A percentile compares a stretch with the other conserved stretches of the same genome.
phyloP scores from a whole-genome alignment of 1,139 yeast genomes.

The Zygosaccharomyces pseudobailii region DNA sequence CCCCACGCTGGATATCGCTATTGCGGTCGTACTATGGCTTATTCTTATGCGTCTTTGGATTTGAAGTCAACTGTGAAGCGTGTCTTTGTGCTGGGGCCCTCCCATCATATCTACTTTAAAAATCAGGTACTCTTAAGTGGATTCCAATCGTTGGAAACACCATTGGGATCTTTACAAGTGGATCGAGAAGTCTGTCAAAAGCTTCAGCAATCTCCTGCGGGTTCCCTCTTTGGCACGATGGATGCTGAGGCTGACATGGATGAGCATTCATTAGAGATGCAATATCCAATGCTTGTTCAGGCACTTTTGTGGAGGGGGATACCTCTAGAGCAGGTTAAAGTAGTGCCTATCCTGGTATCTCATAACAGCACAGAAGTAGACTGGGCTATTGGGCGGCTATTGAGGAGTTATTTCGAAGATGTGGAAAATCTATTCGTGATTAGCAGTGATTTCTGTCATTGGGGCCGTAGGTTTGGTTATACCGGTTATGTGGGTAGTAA shows the following conservation, averaged over 20 bases:
- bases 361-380: constrained; percentile 48
- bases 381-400: constrained; percentile 42
- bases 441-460: constrained; percentile 92
- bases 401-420: constrained; percentile 54
- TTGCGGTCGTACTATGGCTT: constrained; percentile 74
- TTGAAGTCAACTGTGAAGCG: constrained; percentile 40
- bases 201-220: constrained; percentile 30
- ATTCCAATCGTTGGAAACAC: constrained; percentile 64
- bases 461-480: constrained; percentile 82
- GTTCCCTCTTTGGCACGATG: constrained; percentile 52
- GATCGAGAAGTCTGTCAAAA: constrained; percentile 42
- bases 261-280: constrained; percentile 96
- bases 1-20: constrained; percentile 92
- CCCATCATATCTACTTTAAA: constrained; percentile 83
- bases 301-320: constrained; percentile 45
- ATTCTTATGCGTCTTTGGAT: constrained; percentile 73
- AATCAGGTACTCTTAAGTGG: constrained; percentile 53
- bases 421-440: constrained; percentile 57
- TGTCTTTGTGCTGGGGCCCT: constrained; percentile 83
- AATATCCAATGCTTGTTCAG: constrained; percentile 56
- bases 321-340: constrained; percentile 42
- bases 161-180: constrained; percentile 68
- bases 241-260: constrained; percentile 59
- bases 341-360: constrained; percentile 81
- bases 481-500: constrained; percentile 45